Base-by-base conservation (phyloP, 495 filamentous ascomycete species). In the Annulohypoxylon stygium region DNA sequence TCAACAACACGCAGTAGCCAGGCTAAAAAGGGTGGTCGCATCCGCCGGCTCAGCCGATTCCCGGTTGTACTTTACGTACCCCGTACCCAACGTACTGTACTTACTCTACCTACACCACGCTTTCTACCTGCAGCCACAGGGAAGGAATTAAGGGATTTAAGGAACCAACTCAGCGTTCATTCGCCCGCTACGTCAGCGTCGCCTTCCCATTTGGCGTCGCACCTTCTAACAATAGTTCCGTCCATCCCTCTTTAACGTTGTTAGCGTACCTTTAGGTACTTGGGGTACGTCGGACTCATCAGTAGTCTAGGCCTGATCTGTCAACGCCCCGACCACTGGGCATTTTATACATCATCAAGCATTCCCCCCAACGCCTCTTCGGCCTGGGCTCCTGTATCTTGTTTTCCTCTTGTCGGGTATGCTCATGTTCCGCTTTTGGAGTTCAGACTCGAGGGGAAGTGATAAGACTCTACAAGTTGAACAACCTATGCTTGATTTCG, bases 371-470 rank as follows among this genome's bases (percentile, higher is more conserved):
- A 57, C 54, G 65, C 50, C 48, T 37, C 23, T 33, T 14, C n/a
- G 30, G 30, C 48, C 62, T 30, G 60, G 55, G 59, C 59, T 12
- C 18, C 53, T 43, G 25, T 48, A 39, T 61, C 36, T 45, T 36
- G 30, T 61, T 61, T 69, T 60, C 55, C 73, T 48, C 51, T 47
- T 45, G 51, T 75, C 62, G 78, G 76, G 73, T 78, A 78, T 77
- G 75, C 75, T 78, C 75, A 85, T 85, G 83, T 85, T 84, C 78
- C 81, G 80, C 71, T 86, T 86, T 75, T 86, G 84, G 84, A 76
- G 77, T 71, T 81, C 82, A 71, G 82, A 85, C 62, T 76, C 82
- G 14, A 82, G 81, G 83, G 83, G 79, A 83, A 81, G 79, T 76
- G 80, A 84, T 36, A 84, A 81, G 78, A 76, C 81, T 60, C 36